Evolutionary conservation across 2,329 filamentous ascomycete species (phyloP).

Genomic region (Diaporthe capsici): DNA sequence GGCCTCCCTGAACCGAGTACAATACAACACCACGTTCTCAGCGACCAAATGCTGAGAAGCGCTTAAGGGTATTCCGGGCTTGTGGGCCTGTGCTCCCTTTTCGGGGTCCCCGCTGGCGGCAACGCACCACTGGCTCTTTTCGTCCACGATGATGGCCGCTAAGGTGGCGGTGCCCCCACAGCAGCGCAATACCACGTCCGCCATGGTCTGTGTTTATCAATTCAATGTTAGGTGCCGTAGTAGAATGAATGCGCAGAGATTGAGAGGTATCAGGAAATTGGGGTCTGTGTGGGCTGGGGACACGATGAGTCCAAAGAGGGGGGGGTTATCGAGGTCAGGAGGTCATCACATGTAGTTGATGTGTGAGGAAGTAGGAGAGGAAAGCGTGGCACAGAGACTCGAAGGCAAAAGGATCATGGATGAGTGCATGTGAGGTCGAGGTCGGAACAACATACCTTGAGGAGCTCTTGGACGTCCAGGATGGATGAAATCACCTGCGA

Average conservation of each 20-base stretch:
- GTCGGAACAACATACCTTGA: conserved; percentile 59
- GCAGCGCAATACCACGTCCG: conserved; percentile 83
- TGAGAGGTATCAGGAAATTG: not conserved
- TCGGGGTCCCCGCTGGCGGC: conserved; percentile 82
- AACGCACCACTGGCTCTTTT: conserved; percentile 78
- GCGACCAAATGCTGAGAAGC: conserved; percentile 76
- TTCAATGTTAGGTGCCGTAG: not conserved
- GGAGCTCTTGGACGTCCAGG: conserved; percentile 79
- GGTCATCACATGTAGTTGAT: not conserved
- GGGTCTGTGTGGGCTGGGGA: not conserved
- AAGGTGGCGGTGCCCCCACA: conserved; percentile 79
- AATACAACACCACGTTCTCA: conserved; percentile 83
- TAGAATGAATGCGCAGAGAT: not conserved
- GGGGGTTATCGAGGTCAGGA: not conserved
- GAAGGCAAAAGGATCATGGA: not conserved
- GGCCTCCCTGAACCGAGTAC: conserved; percentile 80
- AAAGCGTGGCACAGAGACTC: not conserved
- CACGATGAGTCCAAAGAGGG: too few species aligned
- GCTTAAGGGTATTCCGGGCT: conserved; percentile 74
- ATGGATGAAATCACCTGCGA: conserved; percentile 87
- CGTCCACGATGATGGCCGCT: conserved; percentile 81
- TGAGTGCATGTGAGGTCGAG: not conserved
- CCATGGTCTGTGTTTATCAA: conserved; percentile 71
- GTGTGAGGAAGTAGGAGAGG: not conserved
- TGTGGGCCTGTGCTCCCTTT: conserved; percentile 75